Conservation (phyloP, 345 rosid species). For the Murraya koenigii region DNA sequence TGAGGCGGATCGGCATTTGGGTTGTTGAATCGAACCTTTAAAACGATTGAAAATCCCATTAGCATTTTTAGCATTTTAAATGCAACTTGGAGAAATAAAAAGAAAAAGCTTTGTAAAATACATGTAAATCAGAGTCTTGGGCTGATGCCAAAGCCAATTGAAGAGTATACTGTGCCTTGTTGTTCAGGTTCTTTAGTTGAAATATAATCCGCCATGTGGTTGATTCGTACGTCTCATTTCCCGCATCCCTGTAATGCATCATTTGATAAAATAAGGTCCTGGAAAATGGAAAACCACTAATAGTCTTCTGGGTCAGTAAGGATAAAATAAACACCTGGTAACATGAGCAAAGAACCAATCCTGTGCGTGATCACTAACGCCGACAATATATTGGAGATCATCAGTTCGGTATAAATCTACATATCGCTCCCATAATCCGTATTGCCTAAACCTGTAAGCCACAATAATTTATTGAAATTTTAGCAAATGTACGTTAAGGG, state of each 20-base stretch:
- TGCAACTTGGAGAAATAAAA: not conserved
- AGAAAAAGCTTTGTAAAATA: not conserved
- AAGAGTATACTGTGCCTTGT: conserved; percentile 48
- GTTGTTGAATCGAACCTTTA: conserved; percentile 61
- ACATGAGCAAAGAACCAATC: conserved; percentile 93
- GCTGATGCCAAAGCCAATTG: conserved; percentile 81
- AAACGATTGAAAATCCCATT: not conserved
- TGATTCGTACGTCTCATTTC: conserved; percentile 25
- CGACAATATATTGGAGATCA: conserved; percentile 52
- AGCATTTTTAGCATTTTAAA: not conserved
- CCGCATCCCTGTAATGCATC: conserved; percentile 28
- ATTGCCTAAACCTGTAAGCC: conserved; percentile 63
- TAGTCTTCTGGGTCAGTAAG: not conserved
- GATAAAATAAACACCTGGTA: conserved; percentile 38
- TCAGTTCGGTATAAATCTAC: conserved; percentile 38
- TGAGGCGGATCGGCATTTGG: conserved; percentile 18
- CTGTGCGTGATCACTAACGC: conserved; percentile 37
- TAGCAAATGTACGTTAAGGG: not conserved
- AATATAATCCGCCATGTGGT: conserved; percentile 77
- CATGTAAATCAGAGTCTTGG: conserved; percentile 46
- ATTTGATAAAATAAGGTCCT: not conserved
- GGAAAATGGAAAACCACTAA: not conserved
- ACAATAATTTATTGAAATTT: not conserved
- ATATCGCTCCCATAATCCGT: conserved; percentile 75
- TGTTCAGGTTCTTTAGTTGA: conserved; percentile 26